Percentiles rank a stretch among this genome's conserved stretches.
Evolutionary conservation across 2,329 filamentous ascomycete species (phyloP).

Genomic region (Coniochaeta ligniaria): DNA sequence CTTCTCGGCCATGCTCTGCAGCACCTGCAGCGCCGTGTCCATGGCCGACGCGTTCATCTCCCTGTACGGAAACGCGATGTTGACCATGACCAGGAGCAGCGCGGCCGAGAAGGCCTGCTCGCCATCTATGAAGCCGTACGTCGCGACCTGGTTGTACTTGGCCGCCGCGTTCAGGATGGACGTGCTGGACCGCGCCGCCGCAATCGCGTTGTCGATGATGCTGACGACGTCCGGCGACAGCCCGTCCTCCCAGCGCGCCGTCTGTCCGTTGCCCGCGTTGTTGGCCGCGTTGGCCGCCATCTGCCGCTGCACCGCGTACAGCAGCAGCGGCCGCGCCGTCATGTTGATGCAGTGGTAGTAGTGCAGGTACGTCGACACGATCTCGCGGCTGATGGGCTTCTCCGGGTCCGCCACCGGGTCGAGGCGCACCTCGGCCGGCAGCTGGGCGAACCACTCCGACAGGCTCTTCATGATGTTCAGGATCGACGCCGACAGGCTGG

Average conservation of each 20-base stretch:
- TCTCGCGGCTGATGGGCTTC: constrained; percentile 32
- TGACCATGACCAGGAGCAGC: constrained; percentile 42
- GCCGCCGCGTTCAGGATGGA: constrained; percentile 35
- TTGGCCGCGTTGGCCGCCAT: constrained; percentile 21
- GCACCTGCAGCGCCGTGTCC: constrained; percentile 23
- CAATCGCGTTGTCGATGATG: constrained; percentile 40
- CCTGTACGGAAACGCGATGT: constrained; percentile 38
- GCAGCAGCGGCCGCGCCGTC: constrained; percentile 39
- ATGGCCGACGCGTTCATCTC: constrained; percentile 29
- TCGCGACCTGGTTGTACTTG: constrained; percentile 39
- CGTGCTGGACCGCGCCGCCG: constrained; percentile 35
- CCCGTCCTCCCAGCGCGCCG: constrained; percentile 28
- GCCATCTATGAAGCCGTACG: constrained; percentile 45
- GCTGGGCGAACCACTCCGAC: constrained; percentile 34
- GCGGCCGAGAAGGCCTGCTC: constrained; percentile 44
- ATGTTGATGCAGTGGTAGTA: constrained; percentile 47
- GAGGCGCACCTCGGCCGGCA: constrained; percentile 35
- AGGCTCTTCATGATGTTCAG: constrained; percentile 38
- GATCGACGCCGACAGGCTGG: constrained; percentile 36
- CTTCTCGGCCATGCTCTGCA: constrained; percentile 40
- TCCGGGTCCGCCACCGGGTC: constrained; percentile 30
- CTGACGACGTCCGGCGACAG: constrained; percentile 35
- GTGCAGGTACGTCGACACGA: constrained; percentile 39
- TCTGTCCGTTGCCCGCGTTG: constrained; percentile 18
- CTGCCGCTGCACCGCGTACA: constrained; percentile 38